These are phyloP conservation scores for Cadophora sp. DNA, from an alignment of 2,329 filamentous ascomycete species.

Conservation along the genomic window DNA sequence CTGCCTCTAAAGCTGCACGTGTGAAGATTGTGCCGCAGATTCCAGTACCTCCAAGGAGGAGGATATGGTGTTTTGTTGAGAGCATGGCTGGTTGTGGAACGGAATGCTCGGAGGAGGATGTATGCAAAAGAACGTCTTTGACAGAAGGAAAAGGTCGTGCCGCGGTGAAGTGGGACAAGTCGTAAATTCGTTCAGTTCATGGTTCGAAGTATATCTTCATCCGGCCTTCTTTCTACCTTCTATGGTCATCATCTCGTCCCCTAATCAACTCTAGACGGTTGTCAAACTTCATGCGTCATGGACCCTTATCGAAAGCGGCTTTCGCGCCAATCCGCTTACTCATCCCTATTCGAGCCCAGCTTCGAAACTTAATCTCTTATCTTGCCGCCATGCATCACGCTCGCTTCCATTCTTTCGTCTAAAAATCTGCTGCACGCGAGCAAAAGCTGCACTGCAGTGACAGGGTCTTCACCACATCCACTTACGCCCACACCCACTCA, in stretches of 20 bases:
- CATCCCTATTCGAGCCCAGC: neutral
- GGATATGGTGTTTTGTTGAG: conserved; percentile 32
- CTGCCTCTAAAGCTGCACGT: conserved; percentile 36
- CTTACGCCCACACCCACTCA: neutral
- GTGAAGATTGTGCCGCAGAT: conserved; percentile 36
- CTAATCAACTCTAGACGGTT: conserved; percentile 7
- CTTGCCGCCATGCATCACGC: neutral
- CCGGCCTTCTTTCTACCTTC: neutral
- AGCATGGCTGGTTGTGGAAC: neutral
- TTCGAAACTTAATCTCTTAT: conserved; percentile 13
- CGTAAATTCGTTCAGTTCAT: conserved; percentile 3
- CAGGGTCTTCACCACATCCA: neutral
- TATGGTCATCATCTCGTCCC: neutral
- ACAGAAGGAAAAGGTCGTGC: neutral
- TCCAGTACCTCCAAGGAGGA: conserved; percentile 37
- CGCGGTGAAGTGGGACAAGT: neutral
- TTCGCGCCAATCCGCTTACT: neutral
- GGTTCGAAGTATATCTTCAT: neutral
- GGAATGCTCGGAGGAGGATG: neutral
- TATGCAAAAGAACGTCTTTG: neutral
- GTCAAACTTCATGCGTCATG: conserved; percentile 15
- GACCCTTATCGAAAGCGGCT: conserved; percentile 3
- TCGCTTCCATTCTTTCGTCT: neutral
- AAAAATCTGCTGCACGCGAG: conserved; percentile 18
- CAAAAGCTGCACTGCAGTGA: conserved; percentile 6